These are phyloP conservation scores for Anisodus acutangulus DNA, from an alignment of 257 asterid genomes.

Conservation along the genomic window DNA sequence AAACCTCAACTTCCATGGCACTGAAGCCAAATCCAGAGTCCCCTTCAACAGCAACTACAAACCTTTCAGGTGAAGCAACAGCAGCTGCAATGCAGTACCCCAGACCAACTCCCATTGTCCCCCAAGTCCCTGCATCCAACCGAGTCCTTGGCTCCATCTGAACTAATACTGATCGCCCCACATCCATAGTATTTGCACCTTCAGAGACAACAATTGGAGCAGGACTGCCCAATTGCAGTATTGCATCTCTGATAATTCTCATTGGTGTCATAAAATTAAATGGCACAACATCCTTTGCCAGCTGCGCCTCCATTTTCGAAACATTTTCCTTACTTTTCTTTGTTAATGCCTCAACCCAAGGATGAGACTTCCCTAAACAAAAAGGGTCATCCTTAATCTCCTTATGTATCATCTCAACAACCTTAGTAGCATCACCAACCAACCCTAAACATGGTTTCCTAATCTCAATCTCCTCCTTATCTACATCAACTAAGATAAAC, in stretches of 20 bases:
- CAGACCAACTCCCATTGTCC: slow-evolving; percentile 98
- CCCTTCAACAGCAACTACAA: slow-evolving; percentile 96
- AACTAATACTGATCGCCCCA: slow-evolving; percentile 79
- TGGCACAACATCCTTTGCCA: slow-evolving; percentile 78
- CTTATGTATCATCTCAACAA: slow-evolving; percentile 60
- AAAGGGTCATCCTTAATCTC: slow-evolving; percentile 87
- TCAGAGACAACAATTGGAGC: slow-evolving; percentile 85
- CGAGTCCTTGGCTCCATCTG: slow-evolving; percentile 92
- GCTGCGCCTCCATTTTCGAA: slow-evolving; percentile 77
- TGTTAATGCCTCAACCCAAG: slow-evolving; percentile 75
- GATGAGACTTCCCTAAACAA: slow-evolving; percentile 76
- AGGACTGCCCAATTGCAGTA: slow-evolving; percentile 64
- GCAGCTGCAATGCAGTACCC: slow-evolving; percentile 99
- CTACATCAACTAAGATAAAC: slow-evolving; percentile 74
- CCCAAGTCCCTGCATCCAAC: slow-evolving; percentile 99
- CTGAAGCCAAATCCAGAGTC: slow-evolving; percentile 98
- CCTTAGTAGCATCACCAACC: slow-evolving; percentile 84
- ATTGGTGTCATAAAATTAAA: slow-evolving; percentile 85
- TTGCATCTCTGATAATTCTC: slow-evolving; percentile 91
- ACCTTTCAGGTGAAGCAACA: slow-evolving; percentile 78
- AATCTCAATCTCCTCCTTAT: slow-evolving; percentile 70
- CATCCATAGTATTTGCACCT: slow-evolving; percentile 95
- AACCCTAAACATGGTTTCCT: slow-evolving; percentile 76
- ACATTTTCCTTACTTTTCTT: slow-evolving; percentile 79
- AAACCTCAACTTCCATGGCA: slow-evolving; percentile 97